A percentile compares a stretch with the other conserved stretches of the same genome.
These are phyloP conservation scores for Oryza longistaminata DNA, from an alignment of 176 grass and related monocot species.

Conservation along the genomic window DNA sequence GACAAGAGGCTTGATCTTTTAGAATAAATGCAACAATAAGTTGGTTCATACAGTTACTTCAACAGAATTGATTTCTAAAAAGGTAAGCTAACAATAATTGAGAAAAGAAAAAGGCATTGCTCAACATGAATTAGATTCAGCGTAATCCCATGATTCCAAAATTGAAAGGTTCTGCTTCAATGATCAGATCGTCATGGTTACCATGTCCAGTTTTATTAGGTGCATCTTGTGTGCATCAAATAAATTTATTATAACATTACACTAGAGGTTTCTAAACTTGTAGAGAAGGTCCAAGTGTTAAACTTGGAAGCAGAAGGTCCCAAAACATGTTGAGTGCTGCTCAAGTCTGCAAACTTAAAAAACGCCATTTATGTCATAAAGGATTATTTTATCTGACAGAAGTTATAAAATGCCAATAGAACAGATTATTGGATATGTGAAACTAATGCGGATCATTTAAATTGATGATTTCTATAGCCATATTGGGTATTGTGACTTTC, in stretches of 20 bases:
- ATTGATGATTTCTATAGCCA: neutral
- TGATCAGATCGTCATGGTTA: constrained; percentile 6
- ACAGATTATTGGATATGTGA: neutral
- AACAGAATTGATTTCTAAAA: neutral
- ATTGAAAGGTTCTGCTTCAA: neutral
- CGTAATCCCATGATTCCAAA: neutral
- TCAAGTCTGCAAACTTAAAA: neutral
- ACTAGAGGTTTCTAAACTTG: constrained; percentile 5
- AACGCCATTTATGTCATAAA: neutral
- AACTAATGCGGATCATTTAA: constrained; percentile 10
- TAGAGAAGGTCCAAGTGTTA: neutral
- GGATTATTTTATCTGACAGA: neutral
- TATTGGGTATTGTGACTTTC: neutral
- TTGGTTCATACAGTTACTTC: constrained; percentile 5
- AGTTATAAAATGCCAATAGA: neutral
- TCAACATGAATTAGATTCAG: constrained; percentile 9
- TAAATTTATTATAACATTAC: constrained; percentile 1
- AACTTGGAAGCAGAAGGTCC: constrained; percentile 1
- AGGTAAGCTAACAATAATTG: constrained; percentile 16
- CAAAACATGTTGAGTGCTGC: neutral
- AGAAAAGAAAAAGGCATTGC: neutral
- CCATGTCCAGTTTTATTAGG: neutral
- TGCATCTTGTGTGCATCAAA: neutral
- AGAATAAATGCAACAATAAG: constrained; percentile 24
- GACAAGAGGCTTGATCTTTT: constrained; percentile 95